Evolutionary conservation across 805 yeast species (phyloP).

Genomic region (Kodamaea fukazawae): DNA sequence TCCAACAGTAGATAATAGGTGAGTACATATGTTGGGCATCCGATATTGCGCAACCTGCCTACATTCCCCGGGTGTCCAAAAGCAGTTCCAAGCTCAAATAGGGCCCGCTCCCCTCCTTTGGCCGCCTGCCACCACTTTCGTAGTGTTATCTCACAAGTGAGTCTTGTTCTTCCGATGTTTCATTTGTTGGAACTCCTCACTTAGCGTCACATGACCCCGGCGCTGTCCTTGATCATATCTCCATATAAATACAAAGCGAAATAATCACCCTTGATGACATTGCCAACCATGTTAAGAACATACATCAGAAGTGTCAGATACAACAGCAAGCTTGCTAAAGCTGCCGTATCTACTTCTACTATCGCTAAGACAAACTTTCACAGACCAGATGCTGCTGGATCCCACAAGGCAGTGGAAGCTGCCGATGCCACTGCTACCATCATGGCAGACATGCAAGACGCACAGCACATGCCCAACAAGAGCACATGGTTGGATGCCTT

Average conservation of each 20-base stretch:
- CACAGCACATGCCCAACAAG: slow-evolving; percentile 39
- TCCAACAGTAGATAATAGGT: no score
- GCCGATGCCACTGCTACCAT: slow-evolving; percentile 78
- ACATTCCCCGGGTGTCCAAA: no score
- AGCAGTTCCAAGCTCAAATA: no score
- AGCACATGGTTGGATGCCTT: slow-evolving; percentile 90
- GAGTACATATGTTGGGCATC: no score
- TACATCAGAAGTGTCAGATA: neutral
- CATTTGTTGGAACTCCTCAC: neutral
- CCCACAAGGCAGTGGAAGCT: slow-evolving; percentile 53
- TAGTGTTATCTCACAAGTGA: no score
- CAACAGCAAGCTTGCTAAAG: slow-evolving; percentile 1
- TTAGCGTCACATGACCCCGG: neutral
- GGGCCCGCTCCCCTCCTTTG: no score
- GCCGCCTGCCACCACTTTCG: no score
- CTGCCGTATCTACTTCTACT: neutral
- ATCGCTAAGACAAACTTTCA: slow-evolving; percentile 18
- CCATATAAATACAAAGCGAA: neutral
- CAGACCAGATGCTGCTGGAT: slow-evolving; percentile 38
- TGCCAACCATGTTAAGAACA: neutral
- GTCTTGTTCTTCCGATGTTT: neutral
- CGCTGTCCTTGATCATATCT: neutral
- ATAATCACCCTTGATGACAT: neutral
- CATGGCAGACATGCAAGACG: slow-evolving; percentile 57
- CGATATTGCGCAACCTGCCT: no score